phyloP scores from a whole-genome alignment of 352 stramenopile genomes.

The Elongisporangium prolatum region DNA sequence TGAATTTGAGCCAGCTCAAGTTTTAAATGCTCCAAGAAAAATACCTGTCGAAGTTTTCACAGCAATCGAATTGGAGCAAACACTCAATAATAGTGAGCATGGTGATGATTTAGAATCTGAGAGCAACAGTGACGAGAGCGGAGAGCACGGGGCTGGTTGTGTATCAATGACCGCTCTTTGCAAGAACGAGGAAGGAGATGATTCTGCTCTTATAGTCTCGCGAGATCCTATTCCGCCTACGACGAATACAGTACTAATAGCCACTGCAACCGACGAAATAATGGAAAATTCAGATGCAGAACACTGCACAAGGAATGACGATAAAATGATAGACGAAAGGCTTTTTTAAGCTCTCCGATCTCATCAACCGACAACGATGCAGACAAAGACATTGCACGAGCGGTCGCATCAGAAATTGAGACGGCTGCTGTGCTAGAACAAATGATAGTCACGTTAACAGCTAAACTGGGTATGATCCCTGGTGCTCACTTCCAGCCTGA shows the following conservation, averaged over 20 bases:
- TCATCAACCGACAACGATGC: background rate
- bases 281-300: background rate
- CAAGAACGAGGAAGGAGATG: background rate
- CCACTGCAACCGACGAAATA: background rate
- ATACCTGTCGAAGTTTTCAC: too few relatives aligned
- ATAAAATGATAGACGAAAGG: too few relatives aligned
- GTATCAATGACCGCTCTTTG: too few relatives aligned
- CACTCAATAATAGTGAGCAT: background rate
- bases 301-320: background rate
- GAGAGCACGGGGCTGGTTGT: background rate
- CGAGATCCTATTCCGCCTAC: background rate
- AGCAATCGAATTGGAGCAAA: background rate
- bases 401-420: background rate
- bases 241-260: background rate
- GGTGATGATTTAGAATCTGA: background rate
- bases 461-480: background rate
- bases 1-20: background rate
- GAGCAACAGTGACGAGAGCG: background rate
- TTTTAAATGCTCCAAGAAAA: background rate
- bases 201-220: background rate
- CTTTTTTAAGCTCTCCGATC: too few relatives aligned
- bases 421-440: background rate
- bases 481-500: background rate
- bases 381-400: background rate
- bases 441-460: background rate